These are phyloP conservation scores for Punica granatum DNA, from an alignment of 345 rosid genomes.

Conservation along the genomic window DNA sequence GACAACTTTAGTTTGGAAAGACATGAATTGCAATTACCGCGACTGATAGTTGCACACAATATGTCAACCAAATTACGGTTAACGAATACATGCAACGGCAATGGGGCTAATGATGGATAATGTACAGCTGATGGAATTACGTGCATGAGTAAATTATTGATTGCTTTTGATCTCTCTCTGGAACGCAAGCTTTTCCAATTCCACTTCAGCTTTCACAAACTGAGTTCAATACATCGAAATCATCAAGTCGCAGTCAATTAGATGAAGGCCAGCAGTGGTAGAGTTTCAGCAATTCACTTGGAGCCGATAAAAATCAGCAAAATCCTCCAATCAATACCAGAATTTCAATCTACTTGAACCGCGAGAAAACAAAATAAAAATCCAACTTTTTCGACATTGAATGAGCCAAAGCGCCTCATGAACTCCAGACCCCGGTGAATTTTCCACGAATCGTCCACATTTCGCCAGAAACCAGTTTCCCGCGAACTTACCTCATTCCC, in stretches of 20 bases:
- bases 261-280: not conserved
- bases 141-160: too few species aligned
- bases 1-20: not conserved
- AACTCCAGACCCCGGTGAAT: not conserved
- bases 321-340: not conserved
- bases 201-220: not conserved
- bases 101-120: too few species aligned
- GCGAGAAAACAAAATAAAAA: not conserved
- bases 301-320: not conserved
- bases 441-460: not conserved
- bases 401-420: not conserved
- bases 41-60: not conserved
- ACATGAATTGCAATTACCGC: not conserved
- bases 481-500: constrained; percentile 39
- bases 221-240: not conserved
- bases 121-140: too few species aligned
- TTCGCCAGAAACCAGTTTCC: not conserved
- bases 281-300: not conserved
- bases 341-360: not conserved
- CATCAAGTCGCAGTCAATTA: not conserved
- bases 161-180: not conserved
- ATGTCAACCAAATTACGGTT: not conserved
- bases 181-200: not conserved
- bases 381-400: not conserved
- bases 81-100: too few species aligned